Evolutionary conservation across 805 yeast species (phyloP).

Genomic region (Pichia nakasei): DNA sequence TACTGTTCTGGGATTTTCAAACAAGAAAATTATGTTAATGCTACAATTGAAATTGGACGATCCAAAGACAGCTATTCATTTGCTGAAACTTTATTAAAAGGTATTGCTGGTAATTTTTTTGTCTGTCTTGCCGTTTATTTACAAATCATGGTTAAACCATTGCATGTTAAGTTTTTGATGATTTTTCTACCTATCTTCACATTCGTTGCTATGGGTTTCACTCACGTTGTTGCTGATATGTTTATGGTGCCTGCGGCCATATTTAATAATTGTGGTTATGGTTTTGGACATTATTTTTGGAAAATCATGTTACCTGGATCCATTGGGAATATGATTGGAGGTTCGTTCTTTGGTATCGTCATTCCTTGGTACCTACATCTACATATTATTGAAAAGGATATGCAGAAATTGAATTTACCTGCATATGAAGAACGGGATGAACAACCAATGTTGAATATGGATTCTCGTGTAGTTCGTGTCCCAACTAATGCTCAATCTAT

Average conservation of each 20-base stretch:
- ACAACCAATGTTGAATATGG: constrained; percentile 69
- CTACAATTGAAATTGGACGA: constrained; percentile 39
- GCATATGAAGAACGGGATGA: constrained; percentile 66
- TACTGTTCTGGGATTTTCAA: constrained; percentile 44
- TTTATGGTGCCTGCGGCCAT: constrained; percentile 55
- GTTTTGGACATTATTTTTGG: constrained; percentile 65
- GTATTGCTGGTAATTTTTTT: constrained; percentile 68
- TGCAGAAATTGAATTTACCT: constrained; percentile 53
- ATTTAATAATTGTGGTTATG: constrained; percentile 54
- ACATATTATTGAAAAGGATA: constrained; percentile 64
- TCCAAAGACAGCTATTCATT: constrained; percentile 39
- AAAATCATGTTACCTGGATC: constrained; percentile 61
- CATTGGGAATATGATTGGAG: constrained; percentile 76
- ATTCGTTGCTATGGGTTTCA: constrained; percentile 70
- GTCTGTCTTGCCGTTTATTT: constrained; percentile 70
- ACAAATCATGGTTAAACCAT: constrained; percentile 70
- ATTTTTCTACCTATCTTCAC: constrained; percentile 65
- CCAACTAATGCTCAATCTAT: constrained; percentile 3
- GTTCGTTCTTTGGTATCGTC: constrained; percentile 51
- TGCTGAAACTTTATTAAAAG: constrained; percentile 57
- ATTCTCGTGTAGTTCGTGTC: constrained; percentile 63
- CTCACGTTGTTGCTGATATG: constrained; percentile 83
- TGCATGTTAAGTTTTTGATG: constrained; percentile 63
- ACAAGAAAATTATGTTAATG: constrained; percentile 33
- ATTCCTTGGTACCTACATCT: constrained; percentile 70